These are phyloP conservation scores for Nemania diffusa DNA, from an alignment of 2,329 filamentous ascomycete species.

Conservation along the genomic window DNA sequence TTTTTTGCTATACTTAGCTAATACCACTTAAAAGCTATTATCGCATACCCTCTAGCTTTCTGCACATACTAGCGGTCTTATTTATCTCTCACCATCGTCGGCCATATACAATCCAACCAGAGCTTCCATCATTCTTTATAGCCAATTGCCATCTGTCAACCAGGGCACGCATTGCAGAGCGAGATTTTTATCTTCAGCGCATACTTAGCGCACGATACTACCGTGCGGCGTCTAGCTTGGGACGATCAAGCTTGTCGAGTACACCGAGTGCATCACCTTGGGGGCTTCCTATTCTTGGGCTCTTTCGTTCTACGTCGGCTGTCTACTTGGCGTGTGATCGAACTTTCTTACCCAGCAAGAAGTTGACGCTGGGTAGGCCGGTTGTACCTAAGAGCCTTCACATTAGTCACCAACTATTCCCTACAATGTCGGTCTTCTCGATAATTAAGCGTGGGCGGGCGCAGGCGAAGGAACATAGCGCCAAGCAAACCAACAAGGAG, in stretches of 20 bases:
- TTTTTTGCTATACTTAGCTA: constrained; percentile 7
- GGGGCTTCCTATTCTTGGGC: neutral
- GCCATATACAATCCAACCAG: too few relatives aligned
- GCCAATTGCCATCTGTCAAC: neutral
- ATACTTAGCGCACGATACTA: neutral
- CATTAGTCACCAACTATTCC: neutral
- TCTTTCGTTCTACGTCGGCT: neutral
- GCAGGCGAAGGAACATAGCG: constrained; percentile 65
- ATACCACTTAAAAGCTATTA: constrained; percentile 3
- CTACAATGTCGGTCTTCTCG: constrained; percentile 38
- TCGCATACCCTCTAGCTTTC: neutral
- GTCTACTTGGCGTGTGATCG: constrained; percentile 4
- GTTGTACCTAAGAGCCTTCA: constrained; percentile 3
- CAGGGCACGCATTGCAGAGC: neutral
- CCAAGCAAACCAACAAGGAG: constrained; percentile 59
- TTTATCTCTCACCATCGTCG: neutral
- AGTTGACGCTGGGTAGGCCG: constrained; percentile 16
- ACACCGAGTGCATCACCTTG: neutral
- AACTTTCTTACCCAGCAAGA: constrained; percentile 4
- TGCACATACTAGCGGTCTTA: neutral
- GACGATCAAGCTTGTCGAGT: neutral
- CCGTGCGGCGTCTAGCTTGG: neutral
- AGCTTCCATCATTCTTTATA: neutral
- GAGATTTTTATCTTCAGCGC: neutral
- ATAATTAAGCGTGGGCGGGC: constrained; percentile 48